These are phyloP conservation scores for Aureobasidium leucospermi DNA, from an alignment of 2,329 filamentous ascomycete species.

Conservation along the genomic window DNA sequence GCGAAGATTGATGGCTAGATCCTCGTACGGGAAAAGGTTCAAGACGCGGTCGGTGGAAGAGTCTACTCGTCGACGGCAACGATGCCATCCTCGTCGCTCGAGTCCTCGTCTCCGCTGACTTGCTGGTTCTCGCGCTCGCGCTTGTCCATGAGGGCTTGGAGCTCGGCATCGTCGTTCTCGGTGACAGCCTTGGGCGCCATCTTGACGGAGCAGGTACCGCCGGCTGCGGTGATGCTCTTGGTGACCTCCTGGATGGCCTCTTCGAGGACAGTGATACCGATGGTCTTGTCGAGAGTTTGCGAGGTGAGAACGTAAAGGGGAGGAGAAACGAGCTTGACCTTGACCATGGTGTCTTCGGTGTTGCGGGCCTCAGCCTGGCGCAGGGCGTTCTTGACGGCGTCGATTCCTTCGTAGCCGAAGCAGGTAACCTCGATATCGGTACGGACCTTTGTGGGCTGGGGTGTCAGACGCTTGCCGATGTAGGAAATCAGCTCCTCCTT, in stretches of 20 bases:
- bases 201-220: constrained; percentile 79
- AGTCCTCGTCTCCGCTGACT: constrained; percentile 93
- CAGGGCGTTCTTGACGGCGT: constrained; percentile 90
- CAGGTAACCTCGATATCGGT: constrained; percentile 95
- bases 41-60: neutral
- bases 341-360: constrained; percentile 87
- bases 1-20: neutral
- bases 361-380: constrained; percentile 87
- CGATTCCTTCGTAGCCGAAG: constrained; percentile 89
- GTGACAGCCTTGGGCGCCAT: constrained; percentile 99
- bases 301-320: constrained; percentile 94
- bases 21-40: neutral
- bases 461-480: constrained; percentile 93
- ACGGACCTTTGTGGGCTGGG: constrained; percentile 97
- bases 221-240: constrained; percentile 67
- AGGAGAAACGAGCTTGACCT: constrained; percentile 96
- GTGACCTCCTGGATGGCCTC: constrained; percentile 84
- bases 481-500: constrained; percentile 88
- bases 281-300: constrained; percentile 87
- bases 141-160: constrained; percentile 99
- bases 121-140: constrained; percentile 95
- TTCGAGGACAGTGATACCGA: constrained; percentile 77
- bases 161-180: constrained; percentile 93
- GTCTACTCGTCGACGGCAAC: constrained; percentile 38
- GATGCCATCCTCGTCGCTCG: constrained; percentile 86